These are phyloP conservation scores for Ilyonectria destructans DNA, from an alignment of 2,329 filamentous ascomycete genomes.

Conservation along the genomic window DNA sequence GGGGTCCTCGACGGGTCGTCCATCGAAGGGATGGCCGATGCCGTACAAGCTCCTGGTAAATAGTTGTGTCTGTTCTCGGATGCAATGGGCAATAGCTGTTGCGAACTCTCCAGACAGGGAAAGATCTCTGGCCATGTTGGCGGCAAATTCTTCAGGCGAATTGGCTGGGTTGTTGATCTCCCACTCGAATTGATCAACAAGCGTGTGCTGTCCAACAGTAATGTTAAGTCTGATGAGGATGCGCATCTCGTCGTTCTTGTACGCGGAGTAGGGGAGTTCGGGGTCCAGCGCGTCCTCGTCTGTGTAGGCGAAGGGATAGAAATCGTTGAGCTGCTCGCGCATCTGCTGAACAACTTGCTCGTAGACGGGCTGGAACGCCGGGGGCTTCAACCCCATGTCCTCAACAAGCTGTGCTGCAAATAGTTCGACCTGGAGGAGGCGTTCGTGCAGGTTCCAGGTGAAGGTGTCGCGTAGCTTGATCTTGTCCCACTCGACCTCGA, in stretches of 20 bases:
- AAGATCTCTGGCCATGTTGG: slow-evolving; percentile 89
- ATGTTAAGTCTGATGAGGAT: slow-evolving; percentile 97
- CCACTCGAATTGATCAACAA: slow-evolving; percentile 99
- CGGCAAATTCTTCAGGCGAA: slow-evolving; percentile 94
- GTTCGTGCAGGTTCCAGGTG: slow-evolving; percentile 97
- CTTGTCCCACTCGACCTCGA: slow-evolving; percentile 97
- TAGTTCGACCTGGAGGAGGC: slow-evolving; percentile 82
- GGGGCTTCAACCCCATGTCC: slow-evolving; percentile 86
- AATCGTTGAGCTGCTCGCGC: slow-evolving; percentile 91
- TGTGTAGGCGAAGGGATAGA: slow-evolving; percentile 91
- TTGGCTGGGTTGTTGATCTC: slow-evolving; percentile 97
- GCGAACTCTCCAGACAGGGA: slow-evolving; percentile 96
- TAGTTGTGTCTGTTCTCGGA: slow-evolving; percentile 94
- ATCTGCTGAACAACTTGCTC: slow-evolving; percentile 79
- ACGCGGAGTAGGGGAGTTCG: slow-evolving; percentile 90
- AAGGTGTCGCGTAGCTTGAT: slow-evolving; percentile 97
- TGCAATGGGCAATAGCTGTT: slow-evolving; percentile 97
- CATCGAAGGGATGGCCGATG: slow-evolving; percentile 94
- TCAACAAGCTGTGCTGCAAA: slow-evolving; percentile 94
- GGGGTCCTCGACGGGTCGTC: slow-evolving; percentile 91
- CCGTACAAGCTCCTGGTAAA: slow-evolving; percentile 96
- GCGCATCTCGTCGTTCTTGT: slow-evolving; percentile 99
- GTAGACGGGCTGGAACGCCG: slow-evolving; percentile 75
- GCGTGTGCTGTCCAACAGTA: slow-evolving; percentile 93
- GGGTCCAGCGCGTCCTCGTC: slow-evolving; percentile 93